A percentile compares a stretch with the other conserved stretches of the same genome.
These are phyloP conservation scores for Adiantum capillusveneris DNA, from an alignment of 75 land plant species.

Conservation along the genomic window DNA sequence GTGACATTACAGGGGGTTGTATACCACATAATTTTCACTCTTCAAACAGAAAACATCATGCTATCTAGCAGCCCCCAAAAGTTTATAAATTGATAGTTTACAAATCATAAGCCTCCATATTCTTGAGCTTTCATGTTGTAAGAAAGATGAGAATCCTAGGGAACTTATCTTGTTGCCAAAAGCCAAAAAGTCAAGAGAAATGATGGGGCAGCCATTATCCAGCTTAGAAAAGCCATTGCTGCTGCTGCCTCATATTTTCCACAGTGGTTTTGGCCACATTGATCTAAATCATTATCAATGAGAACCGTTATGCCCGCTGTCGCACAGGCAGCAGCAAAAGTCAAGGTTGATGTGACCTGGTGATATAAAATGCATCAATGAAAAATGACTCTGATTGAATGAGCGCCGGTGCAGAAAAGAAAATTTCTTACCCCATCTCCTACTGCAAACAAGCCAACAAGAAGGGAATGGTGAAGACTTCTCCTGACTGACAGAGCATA, in stretches of 20 bases:
- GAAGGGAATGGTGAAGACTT: constrained; percentile 33
- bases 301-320: constrained; percentile 81
- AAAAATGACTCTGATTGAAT: too few species aligned
- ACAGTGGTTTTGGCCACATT: constrained; percentile 55
- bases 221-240: constrained; percentile 74
- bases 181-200: constrained; percentile 60
- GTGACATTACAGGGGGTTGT: too few species aligned
- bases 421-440: constrained; percentile 81
- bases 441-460: constrained; percentile 43
- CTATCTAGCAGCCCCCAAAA: too few species aligned
- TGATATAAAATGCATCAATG: not conserved
- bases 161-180: constrained; percentile 48
- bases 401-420: too few species aligned
- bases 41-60: too few species aligned
- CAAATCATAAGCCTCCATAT: too few species aligned
- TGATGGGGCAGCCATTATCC: constrained; percentile 57
- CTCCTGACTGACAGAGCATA: constrained; percentile 53
- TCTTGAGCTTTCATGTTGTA: too few species aligned
- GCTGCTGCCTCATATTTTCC: constrained; percentile 58
- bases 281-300: constrained; percentile 57
- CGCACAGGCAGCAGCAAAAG: constrained; percentile 76
- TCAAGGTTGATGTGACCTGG: constrained; percentile 67
- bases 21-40: too few species aligned
- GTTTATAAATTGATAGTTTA: too few species aligned
- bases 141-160: too few species aligned